Evolutionary conservation across 192 early-diverging fungal genomes (phyloP), one percentile per base, ranked within the genome.

Genomic region (Podila clonocystis): DNA sequence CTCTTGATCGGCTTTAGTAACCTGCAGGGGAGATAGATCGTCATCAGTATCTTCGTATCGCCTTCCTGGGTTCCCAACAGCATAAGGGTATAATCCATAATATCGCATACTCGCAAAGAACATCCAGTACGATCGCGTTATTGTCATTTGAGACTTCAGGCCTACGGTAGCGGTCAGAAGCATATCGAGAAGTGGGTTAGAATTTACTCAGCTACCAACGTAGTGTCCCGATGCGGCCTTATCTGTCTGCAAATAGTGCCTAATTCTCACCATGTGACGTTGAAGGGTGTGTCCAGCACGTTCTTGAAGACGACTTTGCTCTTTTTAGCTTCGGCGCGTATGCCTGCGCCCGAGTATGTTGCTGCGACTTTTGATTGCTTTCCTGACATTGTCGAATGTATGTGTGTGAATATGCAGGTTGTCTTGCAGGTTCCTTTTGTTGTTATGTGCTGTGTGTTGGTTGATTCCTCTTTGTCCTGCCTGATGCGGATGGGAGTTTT

Each of bases 291-390:
- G n/a, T 80, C 71, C 5, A 80, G 67, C 8, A 73, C 67, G 49
- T 72, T 73, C 24, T 73, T 80, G 66, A 69, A 72, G 5, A 73
- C 71, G 31, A 65, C 62, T 49, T 50, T 73, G 0, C 60, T 73
- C 58, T 80, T 80, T 50, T 80, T 80, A 3, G 77, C 77, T 45
- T 80, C 71, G 20, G 65, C 50, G 38, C 77, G 77, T 45, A 80
- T 68, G 17, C 77, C 77, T 29, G n/a, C 52, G 0, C 70, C 77
- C 0, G 67, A 59, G 48, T 65, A 52, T 4, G 38, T 48, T 15
- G 63, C 74, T 0, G 74, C 74, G 28, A 31, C 41, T 45, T 45
- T 24, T 41, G 31, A 31, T 22, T 55, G 48, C 70, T 75, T 41
- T n/a, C 17, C 58, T 67, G 65, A 55, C 49, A 52, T 57, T 50